A percentile compares a stretch with the other conserved stretches of the same genome.
Evolutionary conservation across 1,284 basidiomycete genomes (phyloP).

Genomic region (Afroboletus lepidellus): DNA sequence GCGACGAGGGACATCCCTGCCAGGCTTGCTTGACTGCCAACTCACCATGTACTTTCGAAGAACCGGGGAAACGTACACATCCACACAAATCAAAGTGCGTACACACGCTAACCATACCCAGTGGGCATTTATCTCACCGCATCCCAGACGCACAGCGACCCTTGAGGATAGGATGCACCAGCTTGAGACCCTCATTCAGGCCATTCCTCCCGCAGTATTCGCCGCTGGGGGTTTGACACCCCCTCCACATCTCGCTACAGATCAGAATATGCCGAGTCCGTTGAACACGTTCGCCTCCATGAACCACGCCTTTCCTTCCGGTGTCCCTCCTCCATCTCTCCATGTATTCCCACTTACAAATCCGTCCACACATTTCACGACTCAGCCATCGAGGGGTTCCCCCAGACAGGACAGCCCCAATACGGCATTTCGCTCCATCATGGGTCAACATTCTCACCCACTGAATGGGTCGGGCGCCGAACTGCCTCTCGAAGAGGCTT

Average conservation of each 20-base stretch:
- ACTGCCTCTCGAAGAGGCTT: constrained; percentile 52
- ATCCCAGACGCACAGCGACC: constrained; percentile 63
- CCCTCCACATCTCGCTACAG: constrained; percentile 31
- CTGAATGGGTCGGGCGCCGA: constrained; percentile 33
- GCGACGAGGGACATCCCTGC: constrained; percentile 82
- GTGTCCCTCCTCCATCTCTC: constrained; percentile 72
- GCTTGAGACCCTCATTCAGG: constrained; percentile 75
- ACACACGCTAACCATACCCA: constrained; percentile 1
- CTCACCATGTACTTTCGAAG: constrained; percentile 79
- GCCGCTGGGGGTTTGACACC: constrained; percentile 49
- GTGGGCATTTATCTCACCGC: constrained; percentile 5
- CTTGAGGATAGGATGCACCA: constrained; percentile 84
- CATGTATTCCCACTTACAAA: constrained; percentile 73
- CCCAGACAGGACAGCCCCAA: constrained; percentile 47
- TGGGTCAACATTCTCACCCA: constrained; percentile 35
- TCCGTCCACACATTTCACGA: constrained; percentile 73
- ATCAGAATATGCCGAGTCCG: constrained; percentile 42
- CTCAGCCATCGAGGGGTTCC: constrained; percentile 36
- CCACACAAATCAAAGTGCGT: constrained; percentile 81
- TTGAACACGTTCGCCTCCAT: constrained; percentile 52
- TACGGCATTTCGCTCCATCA: constrained; percentile 41
- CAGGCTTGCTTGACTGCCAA: constrained; percentile 77
- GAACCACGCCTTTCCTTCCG: constrained; percentile 53
- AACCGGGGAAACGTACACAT: constrained; percentile 77
- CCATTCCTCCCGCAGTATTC: constrained; percentile 77